Conservation (phyloP, 345 rosid species). For the Ailanthus altissimus region DNA sequence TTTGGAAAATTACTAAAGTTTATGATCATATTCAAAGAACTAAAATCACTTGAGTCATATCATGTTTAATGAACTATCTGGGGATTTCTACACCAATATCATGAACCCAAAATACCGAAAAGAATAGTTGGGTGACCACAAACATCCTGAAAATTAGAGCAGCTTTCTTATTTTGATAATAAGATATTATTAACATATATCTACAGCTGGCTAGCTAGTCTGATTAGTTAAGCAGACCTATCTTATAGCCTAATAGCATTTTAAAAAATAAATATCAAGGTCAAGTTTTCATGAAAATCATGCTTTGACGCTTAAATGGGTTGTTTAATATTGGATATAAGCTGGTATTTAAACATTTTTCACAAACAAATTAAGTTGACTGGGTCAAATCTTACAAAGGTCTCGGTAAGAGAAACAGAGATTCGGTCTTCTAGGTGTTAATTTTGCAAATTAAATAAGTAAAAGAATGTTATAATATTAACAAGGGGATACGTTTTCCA, state of each 20-base stretch:
- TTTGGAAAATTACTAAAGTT: not conserved
- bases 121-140: not conserved
- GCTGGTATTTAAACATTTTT: not conserved
- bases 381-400: constrained; percentile 15
- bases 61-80: not conserved
- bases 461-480: constrained; percentile 10
- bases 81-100: not conserved
- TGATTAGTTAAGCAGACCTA: not conserved
- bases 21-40: not conserved
- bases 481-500: constrained; percentile 9
- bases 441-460: not conserved
- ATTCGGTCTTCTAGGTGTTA: constrained; percentile 1
- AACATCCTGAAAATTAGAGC: constrained; percentile 2
- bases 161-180: constrained; percentile 7
- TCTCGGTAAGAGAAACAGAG: constrained; percentile 22
- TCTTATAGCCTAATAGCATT: not conserved
- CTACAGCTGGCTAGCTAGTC: constrained; percentile 1
- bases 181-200: not conserved
- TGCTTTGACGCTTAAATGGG: not conserved
- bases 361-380: not conserved
- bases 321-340: not conserved
- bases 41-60: not conserved
- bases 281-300: not conserved
- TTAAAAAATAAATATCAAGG: not conserved
- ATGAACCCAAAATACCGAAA: not conserved